Evolutionary conservation across 2,329 filamentous ascomycete genomes (phyloP), one percentile per base, ranked within the genome.

Genomic region (Trichoderma harzianum): DNA sequence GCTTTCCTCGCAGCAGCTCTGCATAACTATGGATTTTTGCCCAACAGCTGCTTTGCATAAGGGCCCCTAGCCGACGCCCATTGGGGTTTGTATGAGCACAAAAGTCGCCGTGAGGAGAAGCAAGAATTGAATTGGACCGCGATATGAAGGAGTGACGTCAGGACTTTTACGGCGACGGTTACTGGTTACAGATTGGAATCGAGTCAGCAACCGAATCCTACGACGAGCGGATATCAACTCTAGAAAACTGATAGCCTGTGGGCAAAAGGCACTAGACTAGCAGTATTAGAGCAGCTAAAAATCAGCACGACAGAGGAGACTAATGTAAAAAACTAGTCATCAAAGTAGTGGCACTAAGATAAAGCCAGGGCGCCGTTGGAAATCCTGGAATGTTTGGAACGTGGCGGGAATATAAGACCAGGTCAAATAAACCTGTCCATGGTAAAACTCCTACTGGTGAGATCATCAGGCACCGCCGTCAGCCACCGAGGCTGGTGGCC

Each of bases 91-190:
- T 32, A 36, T 67, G 47, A 57, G 16, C 16, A 57, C 32, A 26
- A 67, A 53, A 39, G 64, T 34, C 66, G 39, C 39, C 57, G 39
- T 69, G 57, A 69, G 66, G 66, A 61, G 57, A 62, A 62, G 57
- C 57, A 69, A 16, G 26, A 36, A 53, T 61, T 12, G 57, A 62
- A 24, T 32, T 47, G 60, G 36, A 51, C 12, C 8, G 36, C n/a
- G 43, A 34, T 51, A 36, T 51, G 14, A 26, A 26, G 18, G 6
- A 10, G 55, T 69, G 66, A 69, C 66, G 66, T 69, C 66, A 69
- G 66, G 57, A 34, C 39, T 53, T 32, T n/a, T 60, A 53, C 47
- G 47, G 28, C n/a, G n/a, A 60, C 57, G 47, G 28, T 7, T 60
- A 60, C 57, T 60, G 57, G 57, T 16, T 14, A 18, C 0, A 43